Evolutionary conservation across 352 stramenopile genomes (phyloP), one percentile per base, ranked within the genome.

Genomic region (Phytophthora fragariae): DNA sequence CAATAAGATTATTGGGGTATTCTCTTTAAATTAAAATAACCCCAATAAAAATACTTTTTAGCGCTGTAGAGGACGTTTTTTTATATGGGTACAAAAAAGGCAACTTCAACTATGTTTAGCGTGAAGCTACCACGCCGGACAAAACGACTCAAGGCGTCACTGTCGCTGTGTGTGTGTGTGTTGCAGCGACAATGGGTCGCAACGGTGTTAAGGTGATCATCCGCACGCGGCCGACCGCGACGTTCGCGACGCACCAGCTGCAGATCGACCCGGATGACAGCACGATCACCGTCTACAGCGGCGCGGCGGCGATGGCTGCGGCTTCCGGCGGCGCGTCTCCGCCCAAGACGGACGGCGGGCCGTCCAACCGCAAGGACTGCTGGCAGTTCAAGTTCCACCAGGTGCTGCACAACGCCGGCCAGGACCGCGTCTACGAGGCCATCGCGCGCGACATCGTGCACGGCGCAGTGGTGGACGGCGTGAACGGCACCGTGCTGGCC

Each of bases 361-460:
- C 86, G 11, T 92, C 83, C 1, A 95, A 95, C 76, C 85, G 84
- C 47, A 94, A 94, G 58, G 86, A 92, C 63, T 92, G 81, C 54
- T 95, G 86, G 86, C 88, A 89, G 49, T 98, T 98, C 75, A 93
- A 96, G 69, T 98, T 97, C 70, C 90, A 98, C 65, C 92, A 98
- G 66, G 86, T 98, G 63, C 84, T 98, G 58, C 92, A 98, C 82
- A 97, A 98, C 74, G 92, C 86, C 14, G 84, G 81, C 14, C 92
- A 98, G 73, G 90, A 97, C 66, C 92, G 92, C 39, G 92, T 98
- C 14, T 98, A 98, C 73, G 89, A 97, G 46, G 86, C 89, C 27
- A 93, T 97, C 54, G 91, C 91, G 24, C 80, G 89, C 3, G 90
- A 98, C 58, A 96, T 97, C 31, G 92, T 98, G 8, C 88, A 97